These are phyloP conservation scores for Candida sp. DNA, from an alignment of 1,139 yeast genomes.

Conservation along the genomic window DNA sequence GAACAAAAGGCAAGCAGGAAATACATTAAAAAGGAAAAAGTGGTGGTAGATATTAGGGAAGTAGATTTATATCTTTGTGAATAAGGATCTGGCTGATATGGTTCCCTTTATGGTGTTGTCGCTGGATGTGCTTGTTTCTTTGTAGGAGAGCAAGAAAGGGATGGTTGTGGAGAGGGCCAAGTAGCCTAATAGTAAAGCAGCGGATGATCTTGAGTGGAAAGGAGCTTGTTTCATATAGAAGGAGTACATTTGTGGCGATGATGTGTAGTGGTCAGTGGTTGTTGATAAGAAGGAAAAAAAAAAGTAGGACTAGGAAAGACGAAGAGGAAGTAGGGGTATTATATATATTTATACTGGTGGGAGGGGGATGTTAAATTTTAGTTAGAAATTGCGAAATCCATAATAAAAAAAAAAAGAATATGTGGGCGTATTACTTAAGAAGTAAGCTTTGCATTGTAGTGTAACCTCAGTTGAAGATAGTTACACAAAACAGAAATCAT, in stretches of 20 bases:
- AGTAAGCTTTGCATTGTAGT: background rate
- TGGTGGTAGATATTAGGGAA: too few relatives aligned
- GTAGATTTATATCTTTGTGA: constrained; percentile 34
- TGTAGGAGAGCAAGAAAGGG: constrained; percentile 48
- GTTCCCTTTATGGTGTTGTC: constrained; percentile 30
- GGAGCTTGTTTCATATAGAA: constrained; percentile 17
- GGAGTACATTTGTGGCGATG: constrained; percentile 14
- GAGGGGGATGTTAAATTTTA: background rate
- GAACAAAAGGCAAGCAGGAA: too few relatives aligned
- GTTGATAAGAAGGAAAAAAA: background rate
- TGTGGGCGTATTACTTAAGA: constrained; percentile 1
- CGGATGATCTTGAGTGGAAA: constrained; percentile 19
- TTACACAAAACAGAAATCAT: constrained; percentile 1
- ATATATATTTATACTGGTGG: background rate
- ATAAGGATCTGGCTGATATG: constrained; percentile 40
- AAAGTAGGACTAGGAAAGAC: background rate
- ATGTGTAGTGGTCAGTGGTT: background rate
- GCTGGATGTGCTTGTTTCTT: constrained; percentile 30
- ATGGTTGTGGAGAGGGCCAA: constrained; percentile 44
- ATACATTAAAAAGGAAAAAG: too few relatives aligned
- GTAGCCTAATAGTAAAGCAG: constrained; percentile 41
- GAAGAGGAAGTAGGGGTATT: background rate
- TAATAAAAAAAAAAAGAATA: background rate
- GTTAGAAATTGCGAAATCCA: constrained; percentile 4
- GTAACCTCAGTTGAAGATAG: background rate